phyloP scores from a whole-genome alignment of 768 basidiomycete species.

The Russula dissimulans region DNA sequence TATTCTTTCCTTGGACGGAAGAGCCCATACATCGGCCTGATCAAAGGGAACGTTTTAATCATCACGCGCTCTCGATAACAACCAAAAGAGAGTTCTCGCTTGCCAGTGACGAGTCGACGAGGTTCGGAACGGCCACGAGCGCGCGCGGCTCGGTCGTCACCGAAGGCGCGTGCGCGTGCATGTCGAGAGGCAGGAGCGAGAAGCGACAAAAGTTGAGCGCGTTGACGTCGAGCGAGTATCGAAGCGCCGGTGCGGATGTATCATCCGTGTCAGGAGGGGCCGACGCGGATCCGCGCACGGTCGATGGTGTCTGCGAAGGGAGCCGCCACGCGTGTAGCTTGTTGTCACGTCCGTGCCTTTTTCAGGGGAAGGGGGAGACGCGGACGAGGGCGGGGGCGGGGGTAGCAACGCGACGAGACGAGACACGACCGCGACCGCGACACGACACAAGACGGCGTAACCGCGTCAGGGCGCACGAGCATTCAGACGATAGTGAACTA shows the following conservation, averaged over 20 bases:
- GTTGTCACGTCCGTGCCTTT: constrained; percentile 79
- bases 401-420: background rate
- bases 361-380: background rate
- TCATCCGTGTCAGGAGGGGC: constrained; percentile 36
- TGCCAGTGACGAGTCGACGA: constrained; percentile 81
- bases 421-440: background rate
- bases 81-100: constrained; percentile 14
- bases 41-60: background rate
- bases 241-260: constrained; percentile 34
- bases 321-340: constrained; percentile 69
- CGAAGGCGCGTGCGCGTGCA: background rate
- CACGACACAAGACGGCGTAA: background rate
- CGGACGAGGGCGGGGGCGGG: background rate
- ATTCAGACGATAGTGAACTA: background rate
- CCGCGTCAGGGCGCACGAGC: background rate
- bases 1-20: constrained; percentile 58
- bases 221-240: constrained; percentile 79
- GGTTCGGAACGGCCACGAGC: constrained; percentile 75
- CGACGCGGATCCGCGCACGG: constrained; percentile 45
- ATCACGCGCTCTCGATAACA: background rate
- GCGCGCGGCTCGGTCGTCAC: constrained; percentile 24
- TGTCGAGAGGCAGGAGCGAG: constrained; percentile 41
- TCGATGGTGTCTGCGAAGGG: constrained; percentile 35
- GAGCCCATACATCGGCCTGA: constrained; percentile 81
- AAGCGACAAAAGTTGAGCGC: constrained; percentile 92